Evolutionary conservation across 139 green algal species (phyloP), one percentile per base, ranked within the genome.

Genomic region (Chlamydomonas sp.): DNA sequence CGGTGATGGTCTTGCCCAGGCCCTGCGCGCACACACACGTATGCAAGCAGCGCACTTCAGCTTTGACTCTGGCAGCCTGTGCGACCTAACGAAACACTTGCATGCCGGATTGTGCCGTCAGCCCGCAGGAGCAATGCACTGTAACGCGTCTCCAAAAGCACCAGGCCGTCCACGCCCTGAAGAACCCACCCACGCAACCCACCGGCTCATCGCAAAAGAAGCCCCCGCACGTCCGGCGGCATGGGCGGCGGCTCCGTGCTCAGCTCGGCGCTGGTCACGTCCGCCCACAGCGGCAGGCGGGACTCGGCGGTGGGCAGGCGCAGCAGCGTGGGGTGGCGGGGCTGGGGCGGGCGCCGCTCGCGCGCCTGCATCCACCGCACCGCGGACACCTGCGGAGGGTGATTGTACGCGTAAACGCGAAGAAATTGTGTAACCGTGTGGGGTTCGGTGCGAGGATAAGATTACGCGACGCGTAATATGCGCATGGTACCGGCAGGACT

Each of bases 171-270:
- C 31, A 49, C 31, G 31, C 31, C 31, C 31, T 49, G 31, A 49
- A 49, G 31, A 49, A 49, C 31, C 31, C 31, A 49, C 31, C 31
- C 31, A 49, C 31, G 31, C 31, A 49, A 49, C 90, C 90, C 72
- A 94, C 93, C 6, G 97, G 97, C 79, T 99, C 97, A 79, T 99
- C 97, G 78, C 97, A 99, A 67, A 99, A 96, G 67, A 99, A 90
- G 12, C 97, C 97, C 97, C 9, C 86, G 78, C 17, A 95, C 90
- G 77, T 97, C 94, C 1, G 3, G 66, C 76, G 94, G 61, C 63
- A 0, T 7, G 49, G 75, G 75, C 75, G 75, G 75, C 63, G 63
- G 57, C 75, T 20, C 8, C 61, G 58, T 17, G 1, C n/a, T 49
- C 67, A 90, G 74, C 31, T 84, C 71, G 12, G 58, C 80, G 76